phyloP scores from a whole-genome alignment of 2,329 filamentous ascomycete genomes.

The Gnomoniopsis sp. region DNA sequence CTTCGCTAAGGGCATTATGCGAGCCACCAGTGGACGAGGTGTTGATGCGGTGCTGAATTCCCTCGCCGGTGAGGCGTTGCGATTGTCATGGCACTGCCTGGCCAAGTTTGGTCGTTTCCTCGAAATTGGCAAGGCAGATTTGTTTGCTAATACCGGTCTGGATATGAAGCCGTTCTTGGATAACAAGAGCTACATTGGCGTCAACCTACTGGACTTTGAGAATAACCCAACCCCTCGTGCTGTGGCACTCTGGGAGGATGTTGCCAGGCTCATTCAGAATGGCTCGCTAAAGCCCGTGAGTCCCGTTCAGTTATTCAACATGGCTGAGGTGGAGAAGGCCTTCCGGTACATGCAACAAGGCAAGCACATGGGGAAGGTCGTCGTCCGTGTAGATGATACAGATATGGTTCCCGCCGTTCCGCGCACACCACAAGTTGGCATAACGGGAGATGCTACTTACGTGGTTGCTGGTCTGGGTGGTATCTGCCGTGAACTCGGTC shows the following conservation, averaged over 20 bases:
- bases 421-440: neutral
- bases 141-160: slow-evolving; percentile 28
- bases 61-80: slow-evolving; percentile 26
- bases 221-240: slow-evolving; percentile 6
- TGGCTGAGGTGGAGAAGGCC: neutral
- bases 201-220: slow-evolving; percentile 20
- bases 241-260: slow-evolving; percentile 5
- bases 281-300: slow-evolving; percentile 3
- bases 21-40: slow-evolving; percentile 23
- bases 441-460: slow-evolving; percentile 25
- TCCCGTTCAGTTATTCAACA: neutral
- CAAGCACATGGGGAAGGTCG: slow-evolving; percentile 10
- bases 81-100: slow-evolving; percentile 20
- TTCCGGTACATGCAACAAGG: slow-evolving; percentile 6
- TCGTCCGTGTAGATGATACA: neutral
- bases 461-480: slow-evolving; percentile 33
- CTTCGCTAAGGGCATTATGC: slow-evolving; percentile 26
- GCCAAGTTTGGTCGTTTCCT: slow-evolving; percentile 18
- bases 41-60: slow-evolving; percentile 31
- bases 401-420: slow-evolving; percentile 5
- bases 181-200: slow-evolving; percentile 27
- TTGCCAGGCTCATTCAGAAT: slow-evolving; percentile 7
- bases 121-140: slow-evolving; percentile 18
- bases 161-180: slow-evolving; percentile 27
- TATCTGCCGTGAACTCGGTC: slow-evolving; percentile 21